Evolutionary conservation across 768 basidiomycete genomes (phyloP), one percentile per base, ranked within the genome.

Genomic region (Amanita muscaria): DNA sequence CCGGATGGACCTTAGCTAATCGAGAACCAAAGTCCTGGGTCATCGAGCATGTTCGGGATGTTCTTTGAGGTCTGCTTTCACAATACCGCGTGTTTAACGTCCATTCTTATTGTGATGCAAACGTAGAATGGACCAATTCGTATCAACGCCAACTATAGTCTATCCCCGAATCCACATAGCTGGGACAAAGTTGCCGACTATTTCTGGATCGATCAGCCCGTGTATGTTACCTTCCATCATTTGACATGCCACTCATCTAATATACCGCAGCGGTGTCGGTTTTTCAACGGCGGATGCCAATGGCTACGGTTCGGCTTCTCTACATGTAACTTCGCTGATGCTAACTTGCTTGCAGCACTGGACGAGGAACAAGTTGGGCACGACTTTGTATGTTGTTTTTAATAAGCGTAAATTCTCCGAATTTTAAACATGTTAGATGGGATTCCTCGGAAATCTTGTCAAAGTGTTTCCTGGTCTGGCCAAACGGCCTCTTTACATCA

Each of bases 161-260:
- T 73, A 2, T 63, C 62, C 14, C 53, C 67, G 10, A 85, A 85
- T 50, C 55, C 68, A 3, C 69, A 76, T 56, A 70, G 74, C 51
- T 83, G 80, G 77, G 64, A 71, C 47, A 69, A 61, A 18, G 56
- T 83, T 16, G 73, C 78, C 1, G 84, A 87, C 58, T 77, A 73
- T 50, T 69, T 86, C 29, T 85, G 80, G 80, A 64, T 87, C 40
- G 85, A 87, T 53, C 79, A 85, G 45, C 84, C 83, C 38, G 82
- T 83, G 73, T 74, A 56, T 42, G 64, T 50, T 25, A 32, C 32
- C 29, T 43, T n/a, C 12, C 3, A 23, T 24, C 19, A 7, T 24
- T 27, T 24, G 27, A 12, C 4, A n/a, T 30, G 46, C 18, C 25
- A 49, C 40, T 25, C 37, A 10, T 44, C 33, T 47, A 44, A 35